A percentile compares a stretch with the other conserved stretches of the same genome.
Conservation (phyloP, 2,329 filamentous ascomycete species). For the Alternaria infectoria region DNA sequence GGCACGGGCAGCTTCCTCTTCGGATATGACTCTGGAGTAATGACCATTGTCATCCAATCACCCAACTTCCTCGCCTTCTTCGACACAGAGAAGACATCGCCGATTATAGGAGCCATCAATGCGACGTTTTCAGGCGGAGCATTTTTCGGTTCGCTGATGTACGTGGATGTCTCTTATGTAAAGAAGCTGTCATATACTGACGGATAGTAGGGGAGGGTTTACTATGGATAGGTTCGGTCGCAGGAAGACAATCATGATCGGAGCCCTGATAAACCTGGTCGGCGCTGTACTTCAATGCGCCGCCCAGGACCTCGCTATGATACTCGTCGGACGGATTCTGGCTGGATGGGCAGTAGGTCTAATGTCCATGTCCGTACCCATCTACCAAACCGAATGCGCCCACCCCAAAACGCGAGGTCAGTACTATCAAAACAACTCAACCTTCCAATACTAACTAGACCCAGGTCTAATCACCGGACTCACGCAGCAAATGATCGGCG, state of each 20-base stretch:
- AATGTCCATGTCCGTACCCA: conserved; percentile 65
- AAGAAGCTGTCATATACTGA: neutral
- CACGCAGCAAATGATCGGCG: conserved; percentile 63
- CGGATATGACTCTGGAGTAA: conserved; percentile 47
- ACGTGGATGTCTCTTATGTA: neutral
- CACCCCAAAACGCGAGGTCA: conserved; percentile 63
- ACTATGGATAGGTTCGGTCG: conserved; percentile 69
- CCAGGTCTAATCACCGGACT: conserved; percentile 60
- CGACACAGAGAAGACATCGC: conserved; percentile 56
- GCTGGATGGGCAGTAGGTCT: conserved; percentile 65
- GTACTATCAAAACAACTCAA: neutral
- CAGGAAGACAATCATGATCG: conserved; percentile 65
- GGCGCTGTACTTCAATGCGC: conserved; percentile 66
- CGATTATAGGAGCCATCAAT: conserved; percentile 67
- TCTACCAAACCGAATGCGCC: conserved; percentile 69
- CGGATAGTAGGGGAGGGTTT: conserved; percentile 52
- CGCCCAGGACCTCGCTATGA: conserved; percentile 64
- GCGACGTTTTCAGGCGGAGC: conserved; percentile 68
- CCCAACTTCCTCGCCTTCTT: conserved; percentile 65
- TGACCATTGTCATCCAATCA: conserved; percentile 61
- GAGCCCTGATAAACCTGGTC: conserved; percentile 63
- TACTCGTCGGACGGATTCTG: conserved; percentile 64
- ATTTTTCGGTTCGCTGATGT: conserved; percentile 61
- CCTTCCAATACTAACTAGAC: neutral
- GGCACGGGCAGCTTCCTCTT: conserved; percentile 50